Evolutionary conservation across 2,329 filamentous ascomycete species (phyloP), one percentile per base, ranked within the genome.

Genomic region (Colletotrichum sp.): DNA sequence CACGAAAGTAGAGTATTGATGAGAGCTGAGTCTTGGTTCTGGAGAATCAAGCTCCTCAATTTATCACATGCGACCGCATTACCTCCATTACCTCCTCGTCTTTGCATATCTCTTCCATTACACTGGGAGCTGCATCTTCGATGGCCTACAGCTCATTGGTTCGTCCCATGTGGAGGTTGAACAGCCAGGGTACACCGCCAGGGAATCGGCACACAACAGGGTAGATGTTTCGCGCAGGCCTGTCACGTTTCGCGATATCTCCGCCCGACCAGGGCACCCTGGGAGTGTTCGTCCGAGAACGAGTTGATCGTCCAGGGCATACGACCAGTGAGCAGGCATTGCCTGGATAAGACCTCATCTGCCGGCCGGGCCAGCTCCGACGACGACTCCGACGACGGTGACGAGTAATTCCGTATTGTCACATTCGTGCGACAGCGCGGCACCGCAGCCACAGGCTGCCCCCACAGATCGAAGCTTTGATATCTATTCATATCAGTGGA

Each of bases 381-480:
- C 43, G n/a, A 48, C 43, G n/a, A 48, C n/a, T 21, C 43, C 43
- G 43, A 48, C 43, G 10, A 48, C 43, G 43, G 43, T 48, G 43
- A 48, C 39, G 24, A 57, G 43, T 48, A 57, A 64, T 60, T 21
- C 34, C 18, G 28, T 48, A 34, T 28, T 55, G 36, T 66, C 61
- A 60, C 14, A 60, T 36, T 36, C 59, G 52, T 28, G 18, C 43
- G 43, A 48, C 24, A n/a, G 59, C 26, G 34, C n/a, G 13, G 21
- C 26, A 34, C n/a, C 12, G n/a, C 43, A 48, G 43, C 12, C 24
- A 21, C n/a, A 48, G 10, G 43, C n/a, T n/a, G 60, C 10, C 55
- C 52, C 72, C 72, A 75, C 72, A 63, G 43, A 64, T 75, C 32
- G 28, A 73, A 52, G 36, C 36, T 63, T 59, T 52, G 36, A n/a